Evolutionary conservation across 2,329 filamentous ascomycete species (phyloP).

Genomic region (Fusarium sp.): DNA sequence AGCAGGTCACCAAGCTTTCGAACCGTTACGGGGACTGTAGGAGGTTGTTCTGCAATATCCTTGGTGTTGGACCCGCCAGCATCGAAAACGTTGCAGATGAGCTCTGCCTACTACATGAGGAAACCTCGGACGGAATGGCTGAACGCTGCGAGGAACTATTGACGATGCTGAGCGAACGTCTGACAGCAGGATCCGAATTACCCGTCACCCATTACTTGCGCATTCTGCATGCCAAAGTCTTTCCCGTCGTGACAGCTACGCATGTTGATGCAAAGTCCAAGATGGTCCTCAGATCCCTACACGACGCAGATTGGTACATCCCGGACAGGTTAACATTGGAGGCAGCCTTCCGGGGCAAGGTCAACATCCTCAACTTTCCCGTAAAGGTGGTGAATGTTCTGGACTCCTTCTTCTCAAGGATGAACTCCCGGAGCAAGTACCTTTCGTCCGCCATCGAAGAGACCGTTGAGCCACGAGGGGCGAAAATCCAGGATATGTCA

Average conservation of each 20-base stretch:
- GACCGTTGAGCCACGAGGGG: background rate
- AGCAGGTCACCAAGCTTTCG: background rate
- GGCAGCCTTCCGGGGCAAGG: background rate
- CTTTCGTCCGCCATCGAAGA: background rate
- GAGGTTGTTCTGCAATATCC: background rate
- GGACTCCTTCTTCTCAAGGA: background rate
- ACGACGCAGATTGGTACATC: background rate
- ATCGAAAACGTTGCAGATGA: background rate
- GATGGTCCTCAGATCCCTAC: background rate
- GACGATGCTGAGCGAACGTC: background rate
- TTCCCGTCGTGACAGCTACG: background rate
- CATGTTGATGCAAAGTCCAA: background rate
- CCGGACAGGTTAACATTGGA: background rate
- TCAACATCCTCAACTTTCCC: background rate
- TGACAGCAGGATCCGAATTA: background rate
- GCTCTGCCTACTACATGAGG: background rate
- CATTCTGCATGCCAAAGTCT: background rate
- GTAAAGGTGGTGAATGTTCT: background rate
- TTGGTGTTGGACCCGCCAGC: background rate
- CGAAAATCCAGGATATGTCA: background rate
- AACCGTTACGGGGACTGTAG: background rate
- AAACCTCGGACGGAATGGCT: background rate
- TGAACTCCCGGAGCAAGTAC: background rate
- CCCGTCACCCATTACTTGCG: background rate
- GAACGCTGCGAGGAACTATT: background rate